phyloP scores from a whole-genome alignment of 306 rosid species.

The Fagus crenata region DNA sequence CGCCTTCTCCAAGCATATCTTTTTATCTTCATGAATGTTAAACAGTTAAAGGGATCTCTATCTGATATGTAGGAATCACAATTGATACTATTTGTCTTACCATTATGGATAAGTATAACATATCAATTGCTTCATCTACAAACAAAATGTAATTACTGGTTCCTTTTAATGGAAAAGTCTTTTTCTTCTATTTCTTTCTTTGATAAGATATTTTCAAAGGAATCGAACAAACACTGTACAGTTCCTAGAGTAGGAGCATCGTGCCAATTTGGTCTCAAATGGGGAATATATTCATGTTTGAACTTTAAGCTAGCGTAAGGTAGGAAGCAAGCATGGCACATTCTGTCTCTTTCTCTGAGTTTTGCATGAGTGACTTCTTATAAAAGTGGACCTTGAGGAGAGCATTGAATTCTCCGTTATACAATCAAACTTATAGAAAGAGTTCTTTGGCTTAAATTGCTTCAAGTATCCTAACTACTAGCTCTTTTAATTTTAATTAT shows the following conservation, averaged over 20 bases:
- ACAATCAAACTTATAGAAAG: neutral
- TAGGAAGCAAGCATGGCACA: conserved; percentile 34
- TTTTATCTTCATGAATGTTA: too few relatives aligned
- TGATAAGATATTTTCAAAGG: neutral
- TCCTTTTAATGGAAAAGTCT: conserved; percentile 19
- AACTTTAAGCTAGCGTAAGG: conserved; percentile 27
- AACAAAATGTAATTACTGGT: conserved; percentile 25
- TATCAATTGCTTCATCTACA: conserved; percentile 35
- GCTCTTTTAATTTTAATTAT: too few relatives aligned
- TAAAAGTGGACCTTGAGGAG: conserved; percentile 1
- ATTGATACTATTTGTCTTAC: conserved; percentile 19
- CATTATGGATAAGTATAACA: conserved; percentile 21
- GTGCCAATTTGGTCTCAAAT: conserved; percentile 22
- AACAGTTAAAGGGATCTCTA: conserved; percentile 22
- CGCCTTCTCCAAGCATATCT: neutral
- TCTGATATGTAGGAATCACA: conserved; percentile 14
- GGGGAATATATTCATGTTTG: conserved; percentile 55
- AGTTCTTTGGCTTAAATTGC: conserved; percentile 15
- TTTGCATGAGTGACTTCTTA: neutral
- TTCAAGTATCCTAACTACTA: conserved; percentile 8
- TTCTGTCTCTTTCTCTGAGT: neutral
- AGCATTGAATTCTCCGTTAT: conserved; percentile 11
- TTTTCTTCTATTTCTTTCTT: conserved; percentile 11
- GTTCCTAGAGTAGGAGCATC: conserved; percentile 16
- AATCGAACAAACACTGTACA: neutral